These are phyloP conservation scores for Candida yuanshanica DNA, from an alignment of 805 yeast genomes.

Conservation along the genomic window DNA sequence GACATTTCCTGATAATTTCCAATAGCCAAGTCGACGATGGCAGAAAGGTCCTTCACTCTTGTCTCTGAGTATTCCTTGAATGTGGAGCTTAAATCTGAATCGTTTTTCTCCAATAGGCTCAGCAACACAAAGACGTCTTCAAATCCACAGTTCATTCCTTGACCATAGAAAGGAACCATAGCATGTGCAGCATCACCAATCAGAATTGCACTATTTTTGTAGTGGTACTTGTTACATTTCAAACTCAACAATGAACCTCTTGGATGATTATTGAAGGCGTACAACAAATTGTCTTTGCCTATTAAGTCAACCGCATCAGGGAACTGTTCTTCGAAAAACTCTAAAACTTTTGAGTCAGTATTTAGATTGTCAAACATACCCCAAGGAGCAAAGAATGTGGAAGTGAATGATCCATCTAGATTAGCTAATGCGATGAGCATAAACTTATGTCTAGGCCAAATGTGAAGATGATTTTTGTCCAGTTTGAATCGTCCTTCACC, in stretches of 20 bases:
- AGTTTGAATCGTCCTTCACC: slow-evolving; percentile 31
- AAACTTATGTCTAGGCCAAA: slow-evolving; percentile 84
- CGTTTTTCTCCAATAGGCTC: slow-evolving; percentile 25
- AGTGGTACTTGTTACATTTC: slow-evolving; percentile 64
- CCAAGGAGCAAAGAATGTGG: slow-evolving; percentile 86
- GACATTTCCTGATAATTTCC: slow-evolving; percentile 87
- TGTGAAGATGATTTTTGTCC: slow-evolving; percentile 72
- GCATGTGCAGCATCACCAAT: slow-evolving; percentile 95
- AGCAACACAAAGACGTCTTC: slow-evolving; percentile 77
- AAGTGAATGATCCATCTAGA: slow-evolving; percentile 79
- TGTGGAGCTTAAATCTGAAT: slow-evolving; percentile 1
- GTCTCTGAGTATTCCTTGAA: slow-evolving; percentile 13
- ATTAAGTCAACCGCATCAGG: slow-evolving; percentile 70
- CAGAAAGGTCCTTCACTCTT: slow-evolving; percentile 60
- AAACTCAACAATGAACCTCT: slow-evolving; percentile 75
- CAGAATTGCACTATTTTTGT: slow-evolving; percentile 53
- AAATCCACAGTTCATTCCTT: slow-evolving; percentile 94
- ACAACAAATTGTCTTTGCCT: slow-evolving; percentile 47
- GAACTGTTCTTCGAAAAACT: slow-evolving; percentile 57
- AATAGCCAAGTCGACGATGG: slow-evolving; percentile 75
- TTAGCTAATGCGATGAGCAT: slow-evolving; percentile 92
- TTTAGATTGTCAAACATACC: slow-evolving; percentile 48
- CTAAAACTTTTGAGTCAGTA: slow-evolving; percentile 36
- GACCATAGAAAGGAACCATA: slow-evolving; percentile 98
- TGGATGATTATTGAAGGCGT: slow-evolving; percentile 56